These are phyloP conservation scores for Ogataea saltuana DNA, from an alignment of 805 yeast genomes.

Conservation along the genomic window DNA sequence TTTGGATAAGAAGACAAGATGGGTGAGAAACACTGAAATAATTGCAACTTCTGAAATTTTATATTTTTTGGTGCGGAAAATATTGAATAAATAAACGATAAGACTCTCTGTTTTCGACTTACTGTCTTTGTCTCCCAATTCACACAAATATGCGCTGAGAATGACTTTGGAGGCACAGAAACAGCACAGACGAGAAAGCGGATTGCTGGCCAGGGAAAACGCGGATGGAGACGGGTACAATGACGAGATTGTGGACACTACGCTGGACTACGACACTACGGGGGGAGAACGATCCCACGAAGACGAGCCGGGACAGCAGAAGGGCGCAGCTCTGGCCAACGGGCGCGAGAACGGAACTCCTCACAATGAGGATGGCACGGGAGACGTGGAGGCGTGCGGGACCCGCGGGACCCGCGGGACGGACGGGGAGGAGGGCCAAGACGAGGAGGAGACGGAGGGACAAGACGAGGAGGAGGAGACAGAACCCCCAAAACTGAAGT, in stretches of 20 bases:
- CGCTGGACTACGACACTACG: conserved; percentile 23
- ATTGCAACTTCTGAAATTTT: no score
- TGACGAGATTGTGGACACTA: conserved; percentile 29
- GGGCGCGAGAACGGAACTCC: no score
- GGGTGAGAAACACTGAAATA: neutral
- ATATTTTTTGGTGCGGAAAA: no score
- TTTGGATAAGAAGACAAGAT: neutral
- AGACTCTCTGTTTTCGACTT: neutral
- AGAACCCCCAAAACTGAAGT: conserved; percentile 73
- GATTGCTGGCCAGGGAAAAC: neutral
- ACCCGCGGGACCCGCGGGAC: no score
- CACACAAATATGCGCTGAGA: neutral
- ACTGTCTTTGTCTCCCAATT: neutral
- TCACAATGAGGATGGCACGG: conserved; percentile 26
- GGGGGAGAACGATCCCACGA: no score
- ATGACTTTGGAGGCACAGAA: neutral
- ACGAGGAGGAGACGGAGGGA: conserved; percentile 36
- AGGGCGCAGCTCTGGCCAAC: no score
- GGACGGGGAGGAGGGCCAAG: conserved; percentile 14
- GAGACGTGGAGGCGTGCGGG: conserved; percentile 23
- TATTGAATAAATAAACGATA: neutral
- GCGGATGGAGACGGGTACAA: conserved; percentile 11
- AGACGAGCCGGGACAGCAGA: no score
- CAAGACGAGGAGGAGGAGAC: conserved; percentile 47
- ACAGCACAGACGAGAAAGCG: neutral